phyloP scores from a whole-genome alignment of 1,284 basidiomycete genomes.

The Caloboletus firmus region DNA sequence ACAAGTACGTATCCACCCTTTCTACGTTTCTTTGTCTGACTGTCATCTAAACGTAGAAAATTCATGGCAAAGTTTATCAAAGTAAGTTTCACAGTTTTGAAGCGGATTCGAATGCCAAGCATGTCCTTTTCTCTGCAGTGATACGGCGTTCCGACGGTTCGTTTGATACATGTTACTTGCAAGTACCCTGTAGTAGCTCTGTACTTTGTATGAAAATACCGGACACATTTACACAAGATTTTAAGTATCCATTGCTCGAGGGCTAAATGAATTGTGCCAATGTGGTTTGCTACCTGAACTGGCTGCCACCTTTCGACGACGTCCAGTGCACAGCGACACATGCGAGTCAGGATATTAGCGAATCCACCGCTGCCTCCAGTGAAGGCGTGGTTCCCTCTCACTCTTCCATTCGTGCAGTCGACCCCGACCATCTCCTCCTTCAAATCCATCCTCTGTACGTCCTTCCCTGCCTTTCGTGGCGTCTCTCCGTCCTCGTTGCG shows the following conservation, averaged over 20 bases:
- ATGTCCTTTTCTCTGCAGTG: slow-evolving; percentile 4
- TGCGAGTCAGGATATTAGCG: slow-evolving; percentile 45
- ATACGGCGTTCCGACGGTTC: not conserved
- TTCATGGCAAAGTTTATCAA: slow-evolving; percentile 34
- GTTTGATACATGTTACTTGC: not conserved
- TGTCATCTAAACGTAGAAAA: slow-evolving; percentile 15
- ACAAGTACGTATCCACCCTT: slow-evolving; percentile 59
- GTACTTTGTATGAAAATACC: not conserved
- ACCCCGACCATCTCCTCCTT: slow-evolving; percentile 14
- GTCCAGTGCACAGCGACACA: slow-evolving; percentile 18
- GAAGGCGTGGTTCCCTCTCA: slow-evolving; percentile 44
- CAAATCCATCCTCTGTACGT: slow-evolving; percentile 22
- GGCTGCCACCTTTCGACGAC: not conserved
- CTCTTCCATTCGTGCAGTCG: not conserved
- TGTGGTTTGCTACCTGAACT: not conserved
- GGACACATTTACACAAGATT: too few species aligned
- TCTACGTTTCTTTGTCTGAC: not conserved
- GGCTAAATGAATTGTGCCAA: too few species aligned
- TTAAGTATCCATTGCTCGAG: too few species aligned
- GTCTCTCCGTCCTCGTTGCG: slow-evolving; percentile 3
- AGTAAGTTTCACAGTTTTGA: slow-evolving; percentile 5
- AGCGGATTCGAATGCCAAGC: not conserved
- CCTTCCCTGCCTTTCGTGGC: slow-evolving; percentile 15
- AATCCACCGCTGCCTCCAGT: slow-evolving; percentile 40
- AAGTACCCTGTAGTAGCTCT: slow-evolving; percentile 3